Base-by-base conservation (phyloP, 192 early-diverging fungal genomes). In the Phlyctochytrium arcticum region DNA sequence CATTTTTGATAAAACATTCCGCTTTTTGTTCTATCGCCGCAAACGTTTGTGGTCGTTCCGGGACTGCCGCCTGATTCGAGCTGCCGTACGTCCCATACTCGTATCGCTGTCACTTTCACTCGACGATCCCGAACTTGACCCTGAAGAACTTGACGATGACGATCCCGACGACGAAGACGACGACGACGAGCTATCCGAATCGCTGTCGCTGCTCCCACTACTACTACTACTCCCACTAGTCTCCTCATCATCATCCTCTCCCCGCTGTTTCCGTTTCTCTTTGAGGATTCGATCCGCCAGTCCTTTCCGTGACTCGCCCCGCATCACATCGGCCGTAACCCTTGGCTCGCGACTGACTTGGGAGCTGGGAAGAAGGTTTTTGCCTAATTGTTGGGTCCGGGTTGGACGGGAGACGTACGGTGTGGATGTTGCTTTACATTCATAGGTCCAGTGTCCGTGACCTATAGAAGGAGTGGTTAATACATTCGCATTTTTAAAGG, bases 361-460 rank as follows among this genome's bases (percentile, higher is more conserved):
- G 5, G 39, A 48, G 39, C 62, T 64, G 15, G 62, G 39, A 15
- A 64, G 50, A 19, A 24, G 29, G 21, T 33, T 33, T 57, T 66
- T 66, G 24, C 19, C 39, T 5, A 66, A 39, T 34, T 66, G 64
- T 32, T 66, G 33, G 4, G 64, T 66, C 10, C 64, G 34, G 6
- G 54, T 29, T 2, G 64, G 64, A 21, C 64, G 64, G 47, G 29
- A 31, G 10, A 57, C 54, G 46, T 66, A 66, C 3, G 53, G 64
- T n/a, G 36, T 7, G 54, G 31, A 53, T 15, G 32, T 66, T 0
- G 50, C 17, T 57, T 57, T 57, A 46, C 64, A 66, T 34, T 66
- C 64, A 19, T 66, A 66, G 8, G 64, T 57, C 64, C 64, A 66
- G 55, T 66, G 64, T 2, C 64, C 64, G 19, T 27, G 47, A n/a